Evolutionary conservation across 345 rosid species (phyloP), one percentile per base, ranked within the genome.

Genomic region (Rubroshorea leprosula): DNA sequence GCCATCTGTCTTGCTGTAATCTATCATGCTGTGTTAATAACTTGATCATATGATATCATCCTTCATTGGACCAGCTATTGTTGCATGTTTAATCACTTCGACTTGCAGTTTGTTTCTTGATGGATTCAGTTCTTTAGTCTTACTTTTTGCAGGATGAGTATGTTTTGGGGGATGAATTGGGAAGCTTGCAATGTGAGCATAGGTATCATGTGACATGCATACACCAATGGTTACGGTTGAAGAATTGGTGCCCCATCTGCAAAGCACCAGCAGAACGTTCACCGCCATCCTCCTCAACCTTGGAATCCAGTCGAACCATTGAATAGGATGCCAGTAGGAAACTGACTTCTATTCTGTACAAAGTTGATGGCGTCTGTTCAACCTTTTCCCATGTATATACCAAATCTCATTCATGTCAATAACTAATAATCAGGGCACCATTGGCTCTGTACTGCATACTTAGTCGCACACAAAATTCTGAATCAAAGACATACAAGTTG

Each of bases 211-310:
- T 73, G 44, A 67, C 58, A 18, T 94, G 97, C 74, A 62, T 82
- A 75, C 81, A 77, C 23, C 84, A 81, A 68, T 94, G 99, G 99
- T 75, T 87, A 69, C 74, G 82, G 74, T 69, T 87, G 61, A 94
- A 90, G 82, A 94, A 84, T 31, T 87, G 99, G 97, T 87, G 99
- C 66, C 96, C 99, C 17, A 71, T 90, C 66, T 94, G 97, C 80
- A 94, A 81, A 76, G 72, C 83, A 26, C 56, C 82, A 14, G 96
- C 83, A 21, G 83, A 79, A 43, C 48, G 76, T 51, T 69, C 81
- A 0, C 22, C 49, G 0, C 29, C 72, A 18, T 29, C 60, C 13
- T 48, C 61, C 7, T 57, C 57, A 2, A 51, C 71, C 29, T 60
- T 39, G 0, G 58, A 29, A 49, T 51, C 21, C 24, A 14, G 21